A percentile compares a stretch with the other conserved stretches of the same genome.
phyloP scores from a whole-genome alignment of 495 filamentous ascomycete species.

The Beverwykella pulmonaria region DNA sequence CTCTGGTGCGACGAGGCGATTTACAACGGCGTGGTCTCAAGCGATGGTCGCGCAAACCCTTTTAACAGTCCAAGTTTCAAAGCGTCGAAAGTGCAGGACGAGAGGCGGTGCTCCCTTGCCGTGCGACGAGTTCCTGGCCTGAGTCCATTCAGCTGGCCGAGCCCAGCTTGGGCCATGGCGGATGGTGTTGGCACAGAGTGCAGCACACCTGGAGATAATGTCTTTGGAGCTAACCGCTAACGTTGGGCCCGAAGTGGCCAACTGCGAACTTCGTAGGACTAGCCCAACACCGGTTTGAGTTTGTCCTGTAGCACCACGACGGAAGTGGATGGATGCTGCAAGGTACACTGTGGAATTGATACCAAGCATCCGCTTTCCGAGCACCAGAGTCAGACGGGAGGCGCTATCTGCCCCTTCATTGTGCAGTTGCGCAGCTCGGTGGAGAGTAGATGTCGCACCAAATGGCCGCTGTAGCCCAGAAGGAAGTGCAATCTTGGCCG shows the following conservation, averaged over 20 bases:
- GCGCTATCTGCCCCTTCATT: slow-evolving; percentile 34
- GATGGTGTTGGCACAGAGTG: slow-evolving; percentile 11
- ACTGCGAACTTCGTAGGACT: slow-evolving; percentile 20
- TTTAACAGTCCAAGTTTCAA: slow-evolving; percentile 12
- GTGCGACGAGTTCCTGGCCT: slow-evolving; percentile 28
- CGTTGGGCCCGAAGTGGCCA: slow-evolving; percentile 31
- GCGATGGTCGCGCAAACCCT: slow-evolving; percentile 14
- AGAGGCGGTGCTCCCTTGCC: slow-evolving; percentile 37
- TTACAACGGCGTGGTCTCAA: slow-evolving; percentile 8
- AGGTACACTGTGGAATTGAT: slow-evolving; percentile 28
- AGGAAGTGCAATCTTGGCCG: neutral
- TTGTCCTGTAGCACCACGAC: slow-evolving; percentile 19
- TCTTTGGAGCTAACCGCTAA: slow-evolving; percentile 1
- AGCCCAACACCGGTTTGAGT: slow-evolving; percentile 20
- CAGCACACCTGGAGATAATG: slow-evolving; percentile 4
- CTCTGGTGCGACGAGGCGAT: slow-evolving; percentile 6
- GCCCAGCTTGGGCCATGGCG: slow-evolving; percentile 8
- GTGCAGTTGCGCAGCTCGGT: slow-evolving; percentile 31
- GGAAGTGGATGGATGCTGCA: slow-evolving; percentile 29
- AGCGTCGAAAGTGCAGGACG: slow-evolving; percentile 12
- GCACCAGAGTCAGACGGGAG: slow-evolving; percentile 32
- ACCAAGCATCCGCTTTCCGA: slow-evolving; percentile 22
- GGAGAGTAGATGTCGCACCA: slow-evolving; percentile 11
- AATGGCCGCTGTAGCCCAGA: neutral
- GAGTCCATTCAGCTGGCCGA: slow-evolving; percentile 13